phyloP scores from a whole-genome alignment of 441 rosid genomes.

The Corymbia citriodora region DNA sequence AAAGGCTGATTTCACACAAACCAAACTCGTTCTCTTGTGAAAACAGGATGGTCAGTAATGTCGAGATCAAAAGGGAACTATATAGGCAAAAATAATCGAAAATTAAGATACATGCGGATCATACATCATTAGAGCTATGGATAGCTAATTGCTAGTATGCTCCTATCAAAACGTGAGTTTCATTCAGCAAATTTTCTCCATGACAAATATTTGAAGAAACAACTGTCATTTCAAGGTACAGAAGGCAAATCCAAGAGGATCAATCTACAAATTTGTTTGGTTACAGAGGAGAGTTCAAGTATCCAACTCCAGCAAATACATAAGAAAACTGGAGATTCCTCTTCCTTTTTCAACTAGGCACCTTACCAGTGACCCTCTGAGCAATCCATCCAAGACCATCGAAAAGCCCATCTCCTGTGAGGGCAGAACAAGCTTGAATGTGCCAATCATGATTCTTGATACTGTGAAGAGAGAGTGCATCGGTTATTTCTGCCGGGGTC shows the following conservation, averaged over 20 bases:
- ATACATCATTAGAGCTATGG: not conserved
- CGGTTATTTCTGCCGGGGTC: slow-evolving; percentile 93
- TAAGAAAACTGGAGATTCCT: not conserved
- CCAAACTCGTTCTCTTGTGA: not conserved
- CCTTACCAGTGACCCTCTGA: slow-evolving; percentile 81
- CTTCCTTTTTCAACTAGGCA: slow-evolving; percentile 34
- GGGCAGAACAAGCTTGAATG: slow-evolving; percentile 90
- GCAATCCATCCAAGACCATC: slow-evolving; percentile 96
- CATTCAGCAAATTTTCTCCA: not conserved
- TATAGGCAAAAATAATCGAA: not conserved
- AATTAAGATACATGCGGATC: not conserved
- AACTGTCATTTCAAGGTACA: not conserved
- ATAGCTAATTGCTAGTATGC: not conserved
- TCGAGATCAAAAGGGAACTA: not conserved
- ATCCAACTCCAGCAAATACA: not conserved
- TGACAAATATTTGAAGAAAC: not conserved
- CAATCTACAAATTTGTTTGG: not conserved
- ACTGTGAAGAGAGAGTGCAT: slow-evolving; percentile 86
- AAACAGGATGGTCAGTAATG: not conserved
- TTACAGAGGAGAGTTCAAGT: not conserved
- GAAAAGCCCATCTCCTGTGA: slow-evolving; percentile 79
- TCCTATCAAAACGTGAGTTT: not conserved
- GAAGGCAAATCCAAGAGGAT: not conserved
- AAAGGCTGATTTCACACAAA: not conserved
- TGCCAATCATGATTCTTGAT: slow-evolving; percentile 99